These are phyloP conservation scores for Fallopia convolvulus DNA, from an alignment of 148 eudicot species.

Conservation along the genomic window DNA sequence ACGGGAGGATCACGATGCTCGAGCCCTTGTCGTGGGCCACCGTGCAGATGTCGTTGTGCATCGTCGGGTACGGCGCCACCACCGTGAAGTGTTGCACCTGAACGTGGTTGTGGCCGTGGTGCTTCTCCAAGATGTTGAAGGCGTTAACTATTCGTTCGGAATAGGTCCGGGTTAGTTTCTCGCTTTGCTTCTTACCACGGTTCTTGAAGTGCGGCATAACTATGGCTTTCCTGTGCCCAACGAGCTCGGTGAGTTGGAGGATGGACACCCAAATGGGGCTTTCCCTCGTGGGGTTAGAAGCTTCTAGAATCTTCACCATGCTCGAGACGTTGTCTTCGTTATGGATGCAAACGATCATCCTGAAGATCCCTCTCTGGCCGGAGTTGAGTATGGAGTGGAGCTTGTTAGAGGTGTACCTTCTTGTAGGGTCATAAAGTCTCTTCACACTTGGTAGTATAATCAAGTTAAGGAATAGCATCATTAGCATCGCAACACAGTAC, in stretches of 20 bases:
- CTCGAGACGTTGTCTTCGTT: constrained; percentile 22
- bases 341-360: constrained; percentile 14
- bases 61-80: constrained; percentile 17
- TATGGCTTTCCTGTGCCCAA: constrained; percentile 16
- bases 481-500: constrained; percentile 11
- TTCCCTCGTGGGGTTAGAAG: constrained; percentile 18
- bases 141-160: constrained; percentile 10
- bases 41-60: constrained; percentile 22
- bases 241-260: constrained; percentile 19
- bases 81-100: constrained; percentile 19
- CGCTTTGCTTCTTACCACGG: background rate
- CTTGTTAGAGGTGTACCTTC: constrained; percentile 8
- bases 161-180: constrained; percentile 7
- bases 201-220: constrained; percentile 17
- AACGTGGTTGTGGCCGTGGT: constrained; percentile 12
- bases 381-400: constrained; percentile 12
- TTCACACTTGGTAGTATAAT: constrained; percentile 15
- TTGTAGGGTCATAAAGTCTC: constrained; percentile 17
- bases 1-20: constrained; percentile 21
- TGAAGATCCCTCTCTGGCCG: constrained; percentile 12
- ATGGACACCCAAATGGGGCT: constrained; percentile 17
- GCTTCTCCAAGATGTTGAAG: constrained; percentile 14
- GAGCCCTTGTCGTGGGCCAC: constrained; percentile 17
- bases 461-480: constrained; percentile 13
- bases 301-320: constrained; percentile 19